phyloP scores from a whole-genome alignment of 805 yeast genomes.

The Saccharomycopsis oosterbeekiorum region DNA sequence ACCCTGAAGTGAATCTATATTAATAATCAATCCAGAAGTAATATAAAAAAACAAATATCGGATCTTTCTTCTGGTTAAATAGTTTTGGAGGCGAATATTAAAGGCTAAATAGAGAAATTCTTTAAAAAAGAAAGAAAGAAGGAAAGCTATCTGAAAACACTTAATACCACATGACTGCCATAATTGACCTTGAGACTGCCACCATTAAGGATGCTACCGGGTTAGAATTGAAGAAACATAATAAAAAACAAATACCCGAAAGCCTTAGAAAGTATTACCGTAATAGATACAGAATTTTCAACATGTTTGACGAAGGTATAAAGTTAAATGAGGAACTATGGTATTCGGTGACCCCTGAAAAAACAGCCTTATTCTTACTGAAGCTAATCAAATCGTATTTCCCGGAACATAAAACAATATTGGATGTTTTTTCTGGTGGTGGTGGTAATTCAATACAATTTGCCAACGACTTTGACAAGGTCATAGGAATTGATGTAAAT shows the following conservation, averaged over 20 bases:
- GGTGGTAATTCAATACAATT: constrained; percentile 82
- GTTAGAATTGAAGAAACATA: neutral
- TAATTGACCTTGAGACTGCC: neutral
- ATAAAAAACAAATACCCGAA: constrained; percentile 25
- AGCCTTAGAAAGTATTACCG: constrained; percentile 49
- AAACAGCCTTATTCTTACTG: constrained; percentile 52
- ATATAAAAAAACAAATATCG: too few relatives aligned
- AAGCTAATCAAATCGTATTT: constrained; percentile 40
- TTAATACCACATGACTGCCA: neutral
- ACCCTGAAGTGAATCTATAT: too few relatives aligned
- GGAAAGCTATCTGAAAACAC: neutral
- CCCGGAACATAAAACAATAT: constrained; percentile 34
- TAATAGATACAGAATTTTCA: constrained; percentile 50
- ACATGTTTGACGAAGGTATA: constrained; percentile 57
- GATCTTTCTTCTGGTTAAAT: neutral
- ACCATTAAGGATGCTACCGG: neutral
- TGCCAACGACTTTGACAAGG: constrained; percentile 45
- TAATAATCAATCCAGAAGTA: too few relatives aligned
- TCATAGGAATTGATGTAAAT: constrained; percentile 55
- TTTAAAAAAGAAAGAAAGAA: too few relatives aligned
- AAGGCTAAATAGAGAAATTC: too few relatives aligned
- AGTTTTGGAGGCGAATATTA: neutral
- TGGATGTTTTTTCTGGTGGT: constrained; percentile 79
- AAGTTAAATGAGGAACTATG: constrained; percentile 64
- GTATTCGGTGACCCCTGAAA: constrained; percentile 86